Evolutionary conservation across 495 filamentous ascomycete genomes (phyloP), one percentile per base, ranked within the genome.

Genomic region (Sphaerosporella brunnea): DNA sequence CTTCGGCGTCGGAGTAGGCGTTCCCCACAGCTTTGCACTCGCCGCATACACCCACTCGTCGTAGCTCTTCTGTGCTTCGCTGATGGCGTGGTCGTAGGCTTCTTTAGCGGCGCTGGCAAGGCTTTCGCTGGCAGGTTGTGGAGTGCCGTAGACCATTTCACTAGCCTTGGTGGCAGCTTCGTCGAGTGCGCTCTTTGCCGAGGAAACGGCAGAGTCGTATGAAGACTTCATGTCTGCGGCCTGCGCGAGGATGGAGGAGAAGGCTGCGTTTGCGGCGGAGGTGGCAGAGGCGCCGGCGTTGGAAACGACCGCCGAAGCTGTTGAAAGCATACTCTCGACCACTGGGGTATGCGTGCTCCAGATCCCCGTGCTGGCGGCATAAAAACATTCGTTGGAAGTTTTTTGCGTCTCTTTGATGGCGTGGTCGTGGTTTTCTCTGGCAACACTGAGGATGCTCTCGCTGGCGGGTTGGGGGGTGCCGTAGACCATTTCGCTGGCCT

Each of bases 131-230:
- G 64, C 55, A 15, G 68, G 66, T 63, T 11, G 74, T 73, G 55
- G 73, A 76, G 7, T 68, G 26, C 77, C 79, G 58, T 79, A 80
- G 36, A 77, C 42, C 13, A 25, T 25, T 7, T 8, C 19, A 20
- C 15, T 21, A 8, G 42, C 42, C 25, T 45, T n/a, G 13, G 42
- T 20, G 20, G 39, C 69, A 18, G 70, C 76, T 15, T 68, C 63
- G 44, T 75, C 68, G 32, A 79, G 77, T 72, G 3, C 83, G 80
- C 59, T 93, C 82, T 62, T 78, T 81, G 20, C 81, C 86, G 37
- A 66, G 2, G 68, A 66, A 0, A 65, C 71, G 7, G 70, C 68
- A 20, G 68, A 67, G 3, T 66, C 67, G 0, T 65, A 68, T 34
- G 73, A 49, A 25, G 68, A 71, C 51, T 64, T 70, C 15, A 77